Percentiles rank a stretch among this genome's conserved stretches.
Conservation (phyloP, 1,139 yeast genomes). For the Suhomyces terraborum region DNA sequence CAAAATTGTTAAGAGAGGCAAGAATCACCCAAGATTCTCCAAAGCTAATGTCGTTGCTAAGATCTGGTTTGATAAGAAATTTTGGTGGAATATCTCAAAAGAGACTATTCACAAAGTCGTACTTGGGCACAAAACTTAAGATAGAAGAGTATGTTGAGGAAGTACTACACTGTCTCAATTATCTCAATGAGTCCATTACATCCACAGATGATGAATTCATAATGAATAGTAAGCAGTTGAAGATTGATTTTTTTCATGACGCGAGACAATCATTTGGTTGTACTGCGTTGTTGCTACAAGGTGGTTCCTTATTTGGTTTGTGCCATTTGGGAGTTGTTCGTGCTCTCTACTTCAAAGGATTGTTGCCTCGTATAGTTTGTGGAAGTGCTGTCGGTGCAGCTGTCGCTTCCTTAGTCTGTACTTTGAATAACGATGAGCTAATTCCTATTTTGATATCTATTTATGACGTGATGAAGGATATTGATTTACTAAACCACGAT, state of each 20-base stretch:
- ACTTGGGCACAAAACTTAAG: constrained; percentile 82
- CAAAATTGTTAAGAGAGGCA: constrained; percentile 63
- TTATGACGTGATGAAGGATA: constrained; percentile 53
- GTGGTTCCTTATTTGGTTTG: constrained; percentile 90
- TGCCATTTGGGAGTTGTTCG: constrained; percentile 92
- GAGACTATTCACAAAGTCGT: constrained; percentile 75
- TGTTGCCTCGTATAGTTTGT: constrained; percentile 83
- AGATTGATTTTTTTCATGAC: constrained; percentile 85
- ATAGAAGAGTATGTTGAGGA: constrained; percentile 87
- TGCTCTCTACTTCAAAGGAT: constrained; percentile 69
- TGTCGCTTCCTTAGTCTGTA: constrained; percentile 83
- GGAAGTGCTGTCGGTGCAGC: constrained; percentile 96
- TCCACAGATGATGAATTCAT: constrained; percentile 36
- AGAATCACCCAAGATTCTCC: constrained; percentile 59
- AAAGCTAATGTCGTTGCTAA: constrained; percentile 63
- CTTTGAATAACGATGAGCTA: constrained; percentile 59
- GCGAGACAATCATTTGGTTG: constrained; percentile 88
- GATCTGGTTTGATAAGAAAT: constrained; percentile 84
- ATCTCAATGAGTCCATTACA: constrained; percentile 43
- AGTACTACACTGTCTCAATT: constrained; percentile 69
- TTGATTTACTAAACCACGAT: constrained; percentile 51
- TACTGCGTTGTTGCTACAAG: constrained; percentile 87
- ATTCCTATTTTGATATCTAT: constrained; percentile 49
- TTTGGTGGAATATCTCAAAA: constrained; percentile 90
- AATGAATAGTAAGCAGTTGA: constrained; percentile 58